Base-by-base conservation (phyloP, 768 basidiomycete genomes). In the Chalciporus chontae region DNA sequence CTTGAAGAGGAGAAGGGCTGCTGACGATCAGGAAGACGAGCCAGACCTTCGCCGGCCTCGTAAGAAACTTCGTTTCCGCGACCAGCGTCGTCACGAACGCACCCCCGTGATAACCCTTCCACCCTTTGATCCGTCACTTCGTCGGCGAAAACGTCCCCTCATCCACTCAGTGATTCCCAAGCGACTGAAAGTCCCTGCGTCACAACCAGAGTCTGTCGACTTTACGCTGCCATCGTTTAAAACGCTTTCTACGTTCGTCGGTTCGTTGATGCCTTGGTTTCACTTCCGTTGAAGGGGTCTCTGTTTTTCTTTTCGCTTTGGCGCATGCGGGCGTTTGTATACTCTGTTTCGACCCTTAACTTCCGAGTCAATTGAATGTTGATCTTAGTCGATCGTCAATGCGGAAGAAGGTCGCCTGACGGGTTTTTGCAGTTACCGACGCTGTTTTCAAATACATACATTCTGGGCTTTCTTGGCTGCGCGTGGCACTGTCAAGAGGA, bases 171-270 rank as follows among this genome's bases (percentile, higher is more conserved):
- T 64, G 13, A 38, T 45, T 0, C 51, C 53, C 39, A 59, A 50
- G 21, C 64, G 63, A 1, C 6, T 32, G 2, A 50, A n/a, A 37
- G 39, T 15, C 11, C 38, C 49, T 3, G 13, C n/a, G 7, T 29
- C 38, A 18, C 61, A 54, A 40, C 57, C 54, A 6, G 57, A 67
- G 45, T 45, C 54, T 48, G 50, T 70, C 8, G 51, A 67, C 38
- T 67, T 68, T n/a, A 65, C 62, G 0, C 55, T 68, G 6, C 67
- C 67, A 9, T 69, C 68, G 15, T 46, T 69, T 15, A 59, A 64
- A 18, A 69, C 60, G 34, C 41, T 68, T n/a, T 69, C 68, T 7
- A 52, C 55, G 29, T 63, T 70, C 4, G 61, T 68, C 37, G 66
- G 64, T 18, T 62, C 64, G 3, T 17, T 69, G 45, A 62, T 68